Evolutionary conservation across 768 basidiomycete genomes (phyloP).

Genomic region (Rhizopogon salebrosus): DNA sequence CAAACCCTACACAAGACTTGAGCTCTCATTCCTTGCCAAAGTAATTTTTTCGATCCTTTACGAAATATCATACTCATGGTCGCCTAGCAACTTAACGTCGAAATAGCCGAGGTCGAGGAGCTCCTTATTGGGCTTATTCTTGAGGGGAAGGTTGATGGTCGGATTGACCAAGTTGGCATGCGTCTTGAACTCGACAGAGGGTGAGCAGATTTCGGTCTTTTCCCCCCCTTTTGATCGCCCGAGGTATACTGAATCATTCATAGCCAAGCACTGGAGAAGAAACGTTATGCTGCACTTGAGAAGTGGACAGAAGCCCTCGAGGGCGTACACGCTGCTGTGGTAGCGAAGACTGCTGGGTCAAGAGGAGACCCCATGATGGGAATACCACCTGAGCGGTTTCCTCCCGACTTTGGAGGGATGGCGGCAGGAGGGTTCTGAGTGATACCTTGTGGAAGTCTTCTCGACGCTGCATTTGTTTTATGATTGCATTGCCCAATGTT

Average conservation of each 20-base stretch:
- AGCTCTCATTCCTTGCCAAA: constrained; percentile 89
- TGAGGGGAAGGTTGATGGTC: constrained; percentile 95
- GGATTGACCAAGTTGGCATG: constrained; percentile 95
- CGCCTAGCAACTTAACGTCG: constrained; percentile 90
- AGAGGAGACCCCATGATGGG: constrained; percentile 28
- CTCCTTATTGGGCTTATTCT: constrained; percentile 90
- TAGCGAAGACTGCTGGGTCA: constrained; percentile 58
- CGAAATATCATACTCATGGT: background rate
- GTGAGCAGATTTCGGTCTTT: constrained; percentile 36
- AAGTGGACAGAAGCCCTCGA: constrained; percentile 84
- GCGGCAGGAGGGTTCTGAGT: background rate
- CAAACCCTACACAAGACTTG: constrained; percentile 94
- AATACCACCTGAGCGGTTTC: constrained; percentile 26
- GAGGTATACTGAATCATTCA: constrained; percentile 1
- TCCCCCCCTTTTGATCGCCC: constrained; percentile 5
- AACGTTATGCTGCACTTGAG: constrained; percentile 74
- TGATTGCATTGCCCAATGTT: background rate
- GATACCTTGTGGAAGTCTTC: background rate
- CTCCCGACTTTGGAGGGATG: constrained; percentile 24
- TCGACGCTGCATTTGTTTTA: background rate
- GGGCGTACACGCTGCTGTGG: constrained; percentile 67
- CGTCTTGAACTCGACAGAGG: constrained; percentile 85
- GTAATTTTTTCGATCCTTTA: constrained; percentile 35
- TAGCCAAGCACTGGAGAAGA: constrained; percentile 85
- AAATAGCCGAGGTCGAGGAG: constrained; percentile 86